Base-by-base conservation (phyloP, 352 stramenopile genomes). In the Phytophthora pseudosyringae region DNA sequence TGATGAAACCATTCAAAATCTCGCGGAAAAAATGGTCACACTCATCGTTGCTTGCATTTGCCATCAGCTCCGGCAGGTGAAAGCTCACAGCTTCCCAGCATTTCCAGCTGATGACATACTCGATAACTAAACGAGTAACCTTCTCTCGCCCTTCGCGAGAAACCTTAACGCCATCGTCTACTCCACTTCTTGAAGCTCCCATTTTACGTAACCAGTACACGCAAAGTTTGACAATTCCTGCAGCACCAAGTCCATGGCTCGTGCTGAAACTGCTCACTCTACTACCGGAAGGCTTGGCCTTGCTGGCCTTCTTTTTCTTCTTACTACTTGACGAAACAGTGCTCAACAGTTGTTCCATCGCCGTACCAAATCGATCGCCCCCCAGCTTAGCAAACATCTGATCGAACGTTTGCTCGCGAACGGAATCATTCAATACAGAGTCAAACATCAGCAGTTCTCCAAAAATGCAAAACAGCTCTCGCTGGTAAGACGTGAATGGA, bases 391-490 rank as follows among this genome's bases (percentile, higher is more conserved):
- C 36, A 13, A 94, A 76, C 4, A 91, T 62, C 0, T 63, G 55
- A 33, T 86, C 77, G 67, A 81, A 76, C 18, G 78, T 87, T 56
- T 87, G 73, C 10, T 75, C 40, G 15, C 71, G 73, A 36, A 77
- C 52, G 1, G 68, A 52, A 31, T 63, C 50, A 16, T 61, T 66
- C 43, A 91, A 50, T 5, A 86, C 73, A 31, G 84, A 76, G 49
- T 91, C 85, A 62, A 91, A 85, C 59, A 86, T 80, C 38, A 93
- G 50, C 16, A 96, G 65, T 40, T 94, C 85, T 11, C 88, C 88
- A 49, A 93, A 88, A 44, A 96, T 57, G 32, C 74, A 82, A 26
- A 93, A 86, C 9, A 90, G 43, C 45, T 96, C 83, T 13, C 73
- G 70, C 51, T 91, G 67, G n/a, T 80, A 80, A 3, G 54, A 41